Conservation (phyloP, 148 eudicot species). For the Diospyros lotus region DNA sequence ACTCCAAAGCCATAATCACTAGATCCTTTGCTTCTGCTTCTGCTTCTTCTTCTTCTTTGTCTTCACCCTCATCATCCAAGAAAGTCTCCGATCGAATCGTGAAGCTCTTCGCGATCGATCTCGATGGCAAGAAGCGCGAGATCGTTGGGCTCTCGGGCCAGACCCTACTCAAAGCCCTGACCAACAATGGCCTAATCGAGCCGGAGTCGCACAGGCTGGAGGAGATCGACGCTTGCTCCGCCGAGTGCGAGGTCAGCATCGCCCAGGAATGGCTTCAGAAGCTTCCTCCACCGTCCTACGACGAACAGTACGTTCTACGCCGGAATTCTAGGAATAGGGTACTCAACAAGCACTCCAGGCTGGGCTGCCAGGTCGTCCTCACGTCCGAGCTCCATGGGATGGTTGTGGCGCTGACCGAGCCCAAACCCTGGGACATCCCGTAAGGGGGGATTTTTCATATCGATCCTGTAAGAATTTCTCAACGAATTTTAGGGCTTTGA, state of each 20-base stretch:
- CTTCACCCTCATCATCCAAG: constrained; percentile 31
- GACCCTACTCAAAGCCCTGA: constrained; percentile 65
- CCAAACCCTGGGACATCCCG: constrained; percentile 22
- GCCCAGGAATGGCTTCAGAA: constrained; percentile 93
- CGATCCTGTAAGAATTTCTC: constrained; percentile 16
- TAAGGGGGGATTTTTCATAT: not conserved
- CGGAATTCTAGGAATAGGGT: constrained; percentile 42
- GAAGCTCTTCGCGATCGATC: constrained; percentile 39
- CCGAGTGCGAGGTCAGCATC: constrained; percentile 96
- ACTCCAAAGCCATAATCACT: constrained; percentile 33
- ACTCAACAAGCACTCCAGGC: constrained; percentile 75
- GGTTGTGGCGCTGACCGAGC: constrained; percentile 98
- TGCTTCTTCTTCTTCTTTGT: constrained; percentile 13
- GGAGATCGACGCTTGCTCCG: constrained; percentile 94
- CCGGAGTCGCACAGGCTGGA: constrained; percentile 89
- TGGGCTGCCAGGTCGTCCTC: constrained; percentile 89
- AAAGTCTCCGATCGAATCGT: constrained; percentile 92
- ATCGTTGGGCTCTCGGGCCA: constrained; percentile 81
- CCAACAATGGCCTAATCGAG: constrained; percentile 70
- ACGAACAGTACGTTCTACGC: constrained; percentile 65
- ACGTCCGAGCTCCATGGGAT: constrained; percentile 75
- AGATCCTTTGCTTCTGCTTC: constrained; percentile 38
- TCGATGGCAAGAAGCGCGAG: constrained; percentile 36
- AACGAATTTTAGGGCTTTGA: not conserved
- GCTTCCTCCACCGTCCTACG: constrained; percentile 63